Evolutionary conservation across 176 grass and related monocot genomes (phyloP).

Genomic region (Triticum monococcum): DNA sequence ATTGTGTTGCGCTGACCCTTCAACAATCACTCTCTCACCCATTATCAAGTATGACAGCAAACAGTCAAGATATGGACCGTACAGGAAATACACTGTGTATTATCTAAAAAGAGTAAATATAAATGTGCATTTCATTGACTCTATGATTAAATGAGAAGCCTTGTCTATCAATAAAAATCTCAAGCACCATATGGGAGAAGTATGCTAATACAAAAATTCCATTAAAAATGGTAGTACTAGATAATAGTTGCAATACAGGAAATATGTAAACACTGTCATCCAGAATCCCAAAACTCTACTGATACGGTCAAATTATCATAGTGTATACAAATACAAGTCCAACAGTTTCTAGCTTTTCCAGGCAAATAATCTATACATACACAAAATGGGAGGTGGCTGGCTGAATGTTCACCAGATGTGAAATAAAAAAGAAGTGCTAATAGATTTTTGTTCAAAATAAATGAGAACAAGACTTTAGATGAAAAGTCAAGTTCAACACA

Average conservation of each 20-base stretch:
- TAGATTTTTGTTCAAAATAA: not conserved
- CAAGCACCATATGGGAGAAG: not conserved
- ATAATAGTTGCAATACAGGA: not conserved
- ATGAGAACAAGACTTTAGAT: not conserved
- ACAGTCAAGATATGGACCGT: slow-evolving; percentile 10
- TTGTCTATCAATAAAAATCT: not conserved
- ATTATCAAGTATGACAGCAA: slow-evolving; percentile 53
- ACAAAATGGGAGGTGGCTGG: not conserved
- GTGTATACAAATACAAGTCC: not conserved
- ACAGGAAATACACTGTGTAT: slow-evolving; percentile 1
- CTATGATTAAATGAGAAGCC: not conserved
- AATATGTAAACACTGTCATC: not conserved
- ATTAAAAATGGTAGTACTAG: not conserved
- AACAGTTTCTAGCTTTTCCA: slow-evolving; percentile 3
- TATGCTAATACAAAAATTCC: slow-evolving; percentile 8
- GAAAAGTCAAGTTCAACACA: not conserved
- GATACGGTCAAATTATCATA: not conserved
- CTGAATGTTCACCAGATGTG: slow-evolving; percentile 17
- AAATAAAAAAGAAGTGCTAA: slow-evolving; percentile 4
- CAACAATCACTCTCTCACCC: slow-evolving; percentile 75
- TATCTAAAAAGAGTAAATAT: not conserved
- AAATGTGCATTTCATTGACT: not conserved
- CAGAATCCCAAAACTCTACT: not conserved
- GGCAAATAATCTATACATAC: not conserved
- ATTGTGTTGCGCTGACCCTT: slow-evolving; percentile 76